phyloP scores from a whole-genome alignment of 306 rosid genomes.

The Astragalus glycyphyllos region DNA sequence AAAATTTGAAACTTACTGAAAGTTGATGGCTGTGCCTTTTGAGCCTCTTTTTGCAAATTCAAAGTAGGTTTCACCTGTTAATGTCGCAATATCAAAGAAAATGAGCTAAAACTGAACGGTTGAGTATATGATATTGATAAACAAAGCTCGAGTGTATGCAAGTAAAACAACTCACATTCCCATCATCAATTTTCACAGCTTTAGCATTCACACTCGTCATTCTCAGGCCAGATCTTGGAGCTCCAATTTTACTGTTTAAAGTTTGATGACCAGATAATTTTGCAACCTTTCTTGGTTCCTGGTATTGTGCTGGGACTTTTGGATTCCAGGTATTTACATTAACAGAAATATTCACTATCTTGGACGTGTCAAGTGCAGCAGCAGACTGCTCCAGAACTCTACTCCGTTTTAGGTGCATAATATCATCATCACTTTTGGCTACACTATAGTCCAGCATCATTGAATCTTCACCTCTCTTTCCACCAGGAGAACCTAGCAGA shows the following conservation, averaged over 20 bases:
- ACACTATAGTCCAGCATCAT: constrained; percentile 53
- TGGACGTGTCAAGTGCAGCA: constrained; percentile 56
- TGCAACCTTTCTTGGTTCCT: constrained; percentile 60
- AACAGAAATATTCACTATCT: constrained; percentile 68
- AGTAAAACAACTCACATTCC: constrained; percentile 61
- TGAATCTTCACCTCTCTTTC: constrained; percentile 58
- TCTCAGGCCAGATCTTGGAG: constrained; percentile 53
- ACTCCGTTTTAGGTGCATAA: constrained; percentile 43
- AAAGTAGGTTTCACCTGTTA: constrained; percentile 59
- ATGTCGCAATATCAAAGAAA: constrained; percentile 38
- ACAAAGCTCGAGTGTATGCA: constrained; percentile 11
- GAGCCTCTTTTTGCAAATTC: constrained; percentile 56
- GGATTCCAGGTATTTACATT: constrained; percentile 81
- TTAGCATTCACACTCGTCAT: constrained; percentile 52
- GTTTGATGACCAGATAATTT: constrained; percentile 54
- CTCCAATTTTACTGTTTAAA: constrained; percentile 45
- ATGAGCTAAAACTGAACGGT: constrained; percentile 9
- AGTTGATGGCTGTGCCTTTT: constrained; percentile 50
- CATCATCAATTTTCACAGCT: constrained; percentile 50
- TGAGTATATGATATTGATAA: constrained; percentile 19
- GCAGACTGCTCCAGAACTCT: constrained; percentile 58
- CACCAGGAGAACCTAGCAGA: constrained; percentile 58
- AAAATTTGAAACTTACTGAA: constrained; percentile 59
- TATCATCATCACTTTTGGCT: constrained; percentile 56
- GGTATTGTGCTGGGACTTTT: constrained; percentile 45